Evolutionary conservation across 2,329 filamentous ascomycete genomes (phyloP).

Genomic region (Talaromyces sp.): DNA sequence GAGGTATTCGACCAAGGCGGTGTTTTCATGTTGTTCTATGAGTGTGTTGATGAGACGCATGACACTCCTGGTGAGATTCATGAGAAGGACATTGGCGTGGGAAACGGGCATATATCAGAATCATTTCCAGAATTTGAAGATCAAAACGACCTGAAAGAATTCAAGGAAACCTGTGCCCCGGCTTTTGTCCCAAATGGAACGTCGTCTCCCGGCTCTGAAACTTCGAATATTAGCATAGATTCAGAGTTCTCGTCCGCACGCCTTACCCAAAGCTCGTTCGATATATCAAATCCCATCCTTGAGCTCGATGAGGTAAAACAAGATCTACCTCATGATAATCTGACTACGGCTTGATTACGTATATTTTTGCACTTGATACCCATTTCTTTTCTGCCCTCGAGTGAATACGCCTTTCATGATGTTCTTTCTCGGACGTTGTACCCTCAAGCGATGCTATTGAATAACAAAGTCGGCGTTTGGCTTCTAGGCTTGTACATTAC

Average conservation of each 20-base stretch:
- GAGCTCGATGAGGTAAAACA: not conserved
- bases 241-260: not conserved
- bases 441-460: not conserved
- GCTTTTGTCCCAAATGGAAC: not conserved
- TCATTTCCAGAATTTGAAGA: not conserved
- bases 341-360: conserved; percentile 1
- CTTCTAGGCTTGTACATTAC: conserved; percentile 8
- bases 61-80: not conserved
- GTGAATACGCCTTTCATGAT: not conserved
- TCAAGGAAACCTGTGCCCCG: not conserved
- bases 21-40: conserved; percentile 98
- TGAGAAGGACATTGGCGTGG: not conserved
- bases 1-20: conserved; percentile 72
- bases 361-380: conserved; percentile 16
- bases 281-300: not conserved
- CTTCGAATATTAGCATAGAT: not conserved
- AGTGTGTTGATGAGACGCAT: conserved; percentile 58
- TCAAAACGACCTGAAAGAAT: not conserved
- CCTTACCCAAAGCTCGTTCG: not conserved
- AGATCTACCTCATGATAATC: not conserved
- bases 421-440: not conserved
- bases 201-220: conserved; percentile 8
- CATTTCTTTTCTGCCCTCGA: conserved; percentile 1
- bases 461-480: not conserved
- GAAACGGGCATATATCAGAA: not conserved